These are phyloP conservation scores for Myxozyma geophila DNA, from an alignment of 805 yeast species.

Conservation along the genomic window DNA sequence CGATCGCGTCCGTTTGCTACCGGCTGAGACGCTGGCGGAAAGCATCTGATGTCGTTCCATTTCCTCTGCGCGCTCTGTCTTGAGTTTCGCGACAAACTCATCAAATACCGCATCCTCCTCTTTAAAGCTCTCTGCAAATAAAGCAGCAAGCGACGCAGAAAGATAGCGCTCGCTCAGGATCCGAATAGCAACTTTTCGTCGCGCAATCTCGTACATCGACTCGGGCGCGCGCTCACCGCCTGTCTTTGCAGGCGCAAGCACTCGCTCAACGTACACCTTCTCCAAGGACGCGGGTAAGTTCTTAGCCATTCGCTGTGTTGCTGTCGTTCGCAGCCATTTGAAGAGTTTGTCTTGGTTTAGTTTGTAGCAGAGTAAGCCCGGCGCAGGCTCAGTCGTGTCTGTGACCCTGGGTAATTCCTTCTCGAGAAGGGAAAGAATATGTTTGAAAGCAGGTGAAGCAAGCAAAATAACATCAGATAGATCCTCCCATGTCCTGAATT, in stretches of 20 bases:
- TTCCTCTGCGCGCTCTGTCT: conserved; percentile 33
- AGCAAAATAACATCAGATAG: conserved; percentile 13
- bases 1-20: conserved; percentile 15
- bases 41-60: conserved; percentile 32
- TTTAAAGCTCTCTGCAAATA: conserved; percentile 7
- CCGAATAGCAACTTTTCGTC: conserved; percentile 31
- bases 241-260: conserved; percentile 21
- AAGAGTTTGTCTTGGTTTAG: conserved; percentile 24
- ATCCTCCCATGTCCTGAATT: conserved; percentile 33
- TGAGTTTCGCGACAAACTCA: conserved; percentile 31
- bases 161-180: conserved; percentile 39
- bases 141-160: conserved; percentile 32
- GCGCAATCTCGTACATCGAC: conserved; percentile 27
- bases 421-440: conserved; percentile 13
- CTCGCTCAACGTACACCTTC: conserved; percentile 14
- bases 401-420: conserved; percentile 3
- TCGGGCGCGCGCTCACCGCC: conserved; percentile 27
- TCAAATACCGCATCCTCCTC: conserved; percentile 39
- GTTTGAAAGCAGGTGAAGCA: conserved; percentile 1
- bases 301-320: conserved; percentile 2
- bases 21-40: conserved; percentile 16
- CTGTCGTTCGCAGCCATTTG: not conserved
- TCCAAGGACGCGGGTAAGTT: conserved; percentile 28
- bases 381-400: conserved; percentile 21
- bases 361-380: conserved; percentile 23